phyloP scores from a whole-genome alignment of 2,329 filamentous ascomycete genomes.

The Fusarium robinianum region DNA sequence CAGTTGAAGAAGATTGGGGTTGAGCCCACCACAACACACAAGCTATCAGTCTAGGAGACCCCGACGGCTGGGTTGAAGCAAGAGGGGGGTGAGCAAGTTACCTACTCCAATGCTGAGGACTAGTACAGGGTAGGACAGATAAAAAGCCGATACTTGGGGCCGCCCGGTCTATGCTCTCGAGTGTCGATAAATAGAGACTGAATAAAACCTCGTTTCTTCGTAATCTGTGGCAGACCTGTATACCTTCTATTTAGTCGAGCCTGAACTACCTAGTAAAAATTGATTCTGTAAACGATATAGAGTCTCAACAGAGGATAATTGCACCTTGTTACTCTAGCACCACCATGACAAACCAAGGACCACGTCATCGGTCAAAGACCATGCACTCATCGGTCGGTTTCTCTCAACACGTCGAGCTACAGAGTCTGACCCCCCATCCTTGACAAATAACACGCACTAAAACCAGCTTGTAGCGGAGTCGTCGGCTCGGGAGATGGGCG shows the following conservation, averaged over 20 bases:
- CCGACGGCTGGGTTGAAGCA: not conserved
- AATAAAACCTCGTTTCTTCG: not conserved
- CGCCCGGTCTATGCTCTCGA: not conserved
- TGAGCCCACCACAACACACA: not conserved
- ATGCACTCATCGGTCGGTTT: too few species aligned
- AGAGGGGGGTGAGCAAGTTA: not conserved
- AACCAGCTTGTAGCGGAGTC: not conserved
- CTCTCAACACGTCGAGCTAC: not conserved
- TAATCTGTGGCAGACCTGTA: not conserved
- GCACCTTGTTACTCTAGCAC: not conserved
- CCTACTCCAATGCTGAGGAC: not conserved
- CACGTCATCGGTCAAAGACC: too few species aligned
- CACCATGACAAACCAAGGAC: not conserved
- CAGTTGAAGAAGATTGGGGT: slow-evolving; percentile 8
- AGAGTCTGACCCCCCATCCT: too few species aligned
- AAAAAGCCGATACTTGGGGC: not conserved
- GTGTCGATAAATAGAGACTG: not conserved
- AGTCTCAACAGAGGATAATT: not conserved
- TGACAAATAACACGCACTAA: not conserved
- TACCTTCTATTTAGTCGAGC: not conserved
- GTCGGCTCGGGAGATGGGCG: not conserved
- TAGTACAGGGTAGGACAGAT: not conserved
- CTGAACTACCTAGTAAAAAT: not conserved
- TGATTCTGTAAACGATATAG: too few species aligned
- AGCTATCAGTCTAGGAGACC: not conserved